These are phyloP conservation scores for Erythrophleum fordii DNA, from an alignment of 306 rosid genomes.

Conservation along the genomic window DNA sequence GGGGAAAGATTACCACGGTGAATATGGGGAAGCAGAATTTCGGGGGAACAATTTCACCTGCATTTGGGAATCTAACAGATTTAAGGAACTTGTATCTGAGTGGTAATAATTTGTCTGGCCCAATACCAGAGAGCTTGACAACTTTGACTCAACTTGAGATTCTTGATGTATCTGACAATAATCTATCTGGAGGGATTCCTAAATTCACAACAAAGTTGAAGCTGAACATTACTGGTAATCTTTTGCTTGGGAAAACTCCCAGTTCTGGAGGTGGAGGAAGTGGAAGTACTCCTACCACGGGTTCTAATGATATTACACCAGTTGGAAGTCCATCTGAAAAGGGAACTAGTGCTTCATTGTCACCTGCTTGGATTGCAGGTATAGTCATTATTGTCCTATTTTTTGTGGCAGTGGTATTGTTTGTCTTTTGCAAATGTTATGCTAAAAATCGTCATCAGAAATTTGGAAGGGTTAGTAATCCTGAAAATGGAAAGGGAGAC, in stretches of 20 bases:
- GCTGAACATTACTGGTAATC: conserved; percentile 55
- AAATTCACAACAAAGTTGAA: conserved; percentile 53
- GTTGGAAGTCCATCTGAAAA: conserved; percentile 41
- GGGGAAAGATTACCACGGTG: conserved; percentile 46
- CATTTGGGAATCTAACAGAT: conserved; percentile 61
- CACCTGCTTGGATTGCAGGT: conserved; percentile 68
- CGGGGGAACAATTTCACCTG: conserved; percentile 68
- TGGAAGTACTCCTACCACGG: conserved; percentile 44
- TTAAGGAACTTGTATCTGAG: conserved; percentile 53
- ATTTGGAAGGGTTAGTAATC: conserved; percentile 65
- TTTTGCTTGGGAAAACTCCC: conserved; percentile 51
- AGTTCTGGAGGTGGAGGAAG: conserved; percentile 49
- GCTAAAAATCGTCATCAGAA: conserved; percentile 51
- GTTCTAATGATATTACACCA: conserved; percentile 36
- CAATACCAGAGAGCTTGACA: conserved; percentile 57
- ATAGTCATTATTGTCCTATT: conserved; percentile 59
- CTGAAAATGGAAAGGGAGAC: conserved; percentile 59
- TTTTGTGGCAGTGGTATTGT: conserved; percentile 59
- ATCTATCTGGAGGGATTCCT: conserved; percentile 62
- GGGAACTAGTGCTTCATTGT: conserved; percentile 29
- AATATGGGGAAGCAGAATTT: conserved; percentile 51
- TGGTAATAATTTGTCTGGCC: conserved; percentile 56
- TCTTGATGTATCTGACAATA: conserved; percentile 70
- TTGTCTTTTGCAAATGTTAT: conserved; percentile 68
- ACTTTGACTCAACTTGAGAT: conserved; percentile 52